A percentile compares a stretch with the other conserved stretches of the same genome.
phyloP scores from a whole-genome alignment of 1,284 basidiomycete genomes.

The Cryptococcus depauperatus region DNA sequence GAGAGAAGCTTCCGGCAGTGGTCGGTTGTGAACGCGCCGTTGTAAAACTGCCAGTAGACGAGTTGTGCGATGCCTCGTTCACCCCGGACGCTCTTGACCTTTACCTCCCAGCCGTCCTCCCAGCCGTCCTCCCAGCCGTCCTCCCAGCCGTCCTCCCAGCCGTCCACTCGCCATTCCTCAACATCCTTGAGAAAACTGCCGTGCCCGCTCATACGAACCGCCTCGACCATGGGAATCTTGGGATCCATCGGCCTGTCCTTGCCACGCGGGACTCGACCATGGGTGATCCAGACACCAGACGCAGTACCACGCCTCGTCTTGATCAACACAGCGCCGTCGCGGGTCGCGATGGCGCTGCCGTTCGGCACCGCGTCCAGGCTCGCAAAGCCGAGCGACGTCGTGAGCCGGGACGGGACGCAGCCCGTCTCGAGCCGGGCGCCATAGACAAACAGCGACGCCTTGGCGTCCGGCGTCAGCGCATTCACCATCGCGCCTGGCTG shows the following conservation, averaged over 20 bases:
- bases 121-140: slow-evolving; percentile 44
- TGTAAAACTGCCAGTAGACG: slow-evolving; percentile 48
- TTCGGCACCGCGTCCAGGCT: slow-evolving; percentile 22
- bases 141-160: slow-evolving; percentile 40
- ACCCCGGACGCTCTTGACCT: slow-evolving; percentile 39
- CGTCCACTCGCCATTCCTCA: slow-evolving; percentile 38
- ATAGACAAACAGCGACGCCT: slow-evolving; percentile 44
- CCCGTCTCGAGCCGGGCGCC: slow-evolving; percentile 41
- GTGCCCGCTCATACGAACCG: slow-evolving; percentile 35
- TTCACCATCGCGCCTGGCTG: slow-evolving; percentile 47
- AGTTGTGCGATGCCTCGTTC: slow-evolving; percentile 35
- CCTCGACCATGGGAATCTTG: slow-evolving; percentile 46
- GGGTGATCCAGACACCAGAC: slow-evolving; percentile 46
- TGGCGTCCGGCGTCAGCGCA: slow-evolving; percentile 28
- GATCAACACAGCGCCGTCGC: slow-evolving; percentile 47
- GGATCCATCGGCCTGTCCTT: slow-evolving; percentile 41
- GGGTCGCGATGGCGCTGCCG: slow-evolving; percentile 43
- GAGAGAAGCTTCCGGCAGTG: slow-evolving; percentile 44
- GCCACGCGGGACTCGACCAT: slow-evolving; percentile 45
- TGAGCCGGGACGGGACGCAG: slow-evolving; percentile 20
- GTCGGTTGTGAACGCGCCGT: slow-evolving; percentile 46
- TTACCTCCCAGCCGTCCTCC: slow-evolving; percentile 48
- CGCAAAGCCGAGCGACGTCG: slow-evolving; percentile 14
- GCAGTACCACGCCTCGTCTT: slow-evolving; percentile 24
- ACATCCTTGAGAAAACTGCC: slow-evolving; percentile 32